These are phyloP conservation scores for Articulospora tetracladia DNA, from an alignment of 495 filamentous ascomycete species.

Conservation along the genomic window DNA sequence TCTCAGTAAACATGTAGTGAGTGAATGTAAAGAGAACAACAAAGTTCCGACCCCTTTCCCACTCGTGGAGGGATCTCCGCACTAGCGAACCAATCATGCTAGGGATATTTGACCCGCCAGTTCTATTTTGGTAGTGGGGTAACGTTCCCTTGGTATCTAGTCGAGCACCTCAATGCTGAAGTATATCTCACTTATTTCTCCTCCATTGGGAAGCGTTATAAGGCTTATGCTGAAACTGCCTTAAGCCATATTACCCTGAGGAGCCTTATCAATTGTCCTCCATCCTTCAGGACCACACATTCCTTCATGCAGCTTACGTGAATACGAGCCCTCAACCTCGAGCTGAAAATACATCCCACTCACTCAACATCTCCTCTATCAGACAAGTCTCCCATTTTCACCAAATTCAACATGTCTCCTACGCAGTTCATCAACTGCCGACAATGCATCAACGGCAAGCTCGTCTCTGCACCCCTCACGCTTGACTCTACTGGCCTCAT, in stretches of 20 bases:
- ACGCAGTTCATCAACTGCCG: conserved; percentile 37
- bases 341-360: not conserved
- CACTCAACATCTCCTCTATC: too few species aligned
- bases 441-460: conserved; percentile 34
- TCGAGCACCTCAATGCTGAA: too few species aligned
- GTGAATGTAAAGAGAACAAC: not conserved
- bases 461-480: conserved; percentile 34
- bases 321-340: not conserved
- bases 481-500: conserved; percentile 36
- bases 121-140: not conserved
- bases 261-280: not conserved
- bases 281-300: not conserved
- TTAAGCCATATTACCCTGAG: too few species aligned
- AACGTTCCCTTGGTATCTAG: conserved; percentile 1
- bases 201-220: too few species aligned
- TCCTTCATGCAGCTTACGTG: conserved; percentile 1
- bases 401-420: conserved; percentile 11
- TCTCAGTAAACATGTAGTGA: too few species aligned
- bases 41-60: not conserved
- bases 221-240: too few species aligned
- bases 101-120: not conserved
- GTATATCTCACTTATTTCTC: not conserved
- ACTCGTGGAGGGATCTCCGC: not conserved
- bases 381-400: too few species aligned
- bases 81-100: not conserved